Conservation (phyloP, 192 early-diverging fungal genomes). For the Coemansia sp. region DNA sequence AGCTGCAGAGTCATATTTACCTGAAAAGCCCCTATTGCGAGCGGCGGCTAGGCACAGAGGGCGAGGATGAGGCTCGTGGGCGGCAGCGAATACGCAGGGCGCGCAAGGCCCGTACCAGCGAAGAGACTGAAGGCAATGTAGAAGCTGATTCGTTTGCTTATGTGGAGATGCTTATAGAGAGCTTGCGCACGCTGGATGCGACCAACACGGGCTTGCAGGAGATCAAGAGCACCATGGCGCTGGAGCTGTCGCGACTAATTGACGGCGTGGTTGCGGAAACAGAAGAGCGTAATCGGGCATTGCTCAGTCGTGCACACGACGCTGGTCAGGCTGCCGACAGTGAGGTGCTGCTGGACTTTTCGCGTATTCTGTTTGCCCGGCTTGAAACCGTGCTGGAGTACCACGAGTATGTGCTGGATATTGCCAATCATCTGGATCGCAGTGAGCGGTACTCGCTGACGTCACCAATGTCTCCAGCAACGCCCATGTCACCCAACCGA, state of each 20-base stretch:
- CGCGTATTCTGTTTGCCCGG: slow-evolving; percentile 74
- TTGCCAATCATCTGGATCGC: slow-evolving; percentile 56
- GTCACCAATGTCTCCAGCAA: slow-evolving; percentile 8
- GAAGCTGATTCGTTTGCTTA: slow-evolving; percentile 76
- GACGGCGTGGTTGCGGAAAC: slow-evolving; percentile 72
- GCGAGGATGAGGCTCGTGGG: slow-evolving; percentile 24
- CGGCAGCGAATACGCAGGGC: slow-evolving; percentile 24
- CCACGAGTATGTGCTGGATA: slow-evolving; percentile 66
- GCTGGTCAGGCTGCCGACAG: slow-evolving; percentile 57
- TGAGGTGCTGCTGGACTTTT: slow-evolving; percentile 71
- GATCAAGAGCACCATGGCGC: slow-evolving; percentile 64
- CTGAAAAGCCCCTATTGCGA: slow-evolving; percentile 76
- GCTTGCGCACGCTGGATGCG: slow-evolving; percentile 57
- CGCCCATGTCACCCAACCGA: slow-evolving; percentile 3
- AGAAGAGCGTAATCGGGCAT: slow-evolving; percentile 64
- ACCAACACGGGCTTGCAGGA: slow-evolving; percentile 54
- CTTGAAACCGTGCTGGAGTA: slow-evolving; percentile 72
- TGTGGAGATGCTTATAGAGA: slow-evolving; percentile 74
- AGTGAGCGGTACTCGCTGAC: slow-evolving; percentile 39
- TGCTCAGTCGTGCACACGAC: slow-evolving; percentile 24
- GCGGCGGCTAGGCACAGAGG: slow-evolving; percentile 46
- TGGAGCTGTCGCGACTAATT: slow-evolving; percentile 69
- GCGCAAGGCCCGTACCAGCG: slow-evolving; percentile 43
- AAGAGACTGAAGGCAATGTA: slow-evolving; percentile 53
- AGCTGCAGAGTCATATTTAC: slow-evolving; percentile 77